Conservation (phyloP, 116 monocot species). For the Cymodocea nodosa region DNA sequence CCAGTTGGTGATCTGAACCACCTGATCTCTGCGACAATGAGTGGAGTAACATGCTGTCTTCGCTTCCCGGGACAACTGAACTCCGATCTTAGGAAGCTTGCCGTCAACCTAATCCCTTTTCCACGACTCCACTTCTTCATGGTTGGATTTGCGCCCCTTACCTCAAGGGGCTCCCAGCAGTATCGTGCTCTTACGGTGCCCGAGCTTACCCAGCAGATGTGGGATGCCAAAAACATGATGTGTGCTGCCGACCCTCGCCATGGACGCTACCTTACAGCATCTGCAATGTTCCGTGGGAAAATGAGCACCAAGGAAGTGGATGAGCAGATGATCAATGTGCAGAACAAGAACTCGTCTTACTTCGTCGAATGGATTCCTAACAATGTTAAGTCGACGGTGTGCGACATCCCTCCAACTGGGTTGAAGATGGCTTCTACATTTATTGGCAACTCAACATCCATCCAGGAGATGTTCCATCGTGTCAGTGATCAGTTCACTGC, state of each 20-base stretch:
- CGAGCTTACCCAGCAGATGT: constrained; percentile 85
- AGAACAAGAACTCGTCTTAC: constrained; percentile 85
- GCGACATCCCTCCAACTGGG: constrained; percentile 54
- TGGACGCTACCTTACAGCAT: constrained; percentile 78
- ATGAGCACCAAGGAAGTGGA: constrained; percentile 92
- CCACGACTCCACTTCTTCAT: constrained; percentile 50
- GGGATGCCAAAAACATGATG: constrained; percentile 97
- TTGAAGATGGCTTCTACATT: constrained; percentile 49
- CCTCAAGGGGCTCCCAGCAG: constrained; percentile 48
- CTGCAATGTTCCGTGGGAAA: constrained; percentile 75
- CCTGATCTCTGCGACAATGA: constrained; percentile 46
- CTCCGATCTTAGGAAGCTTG: constrained; percentile 19
- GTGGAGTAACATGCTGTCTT: constrained; percentile 43
- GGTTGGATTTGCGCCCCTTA: constrained; percentile 40
- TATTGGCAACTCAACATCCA: constrained; percentile 45
- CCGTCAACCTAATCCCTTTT: constrained; percentile 48
- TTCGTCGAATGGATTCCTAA: constrained; percentile 91
- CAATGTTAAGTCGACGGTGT: constrained; percentile 67
- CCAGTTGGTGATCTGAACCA: constrained; percentile 45
- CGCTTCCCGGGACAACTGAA: constrained; percentile 41
- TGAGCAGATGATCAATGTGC: constrained; percentile 88
- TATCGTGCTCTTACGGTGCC: constrained; percentile 77
- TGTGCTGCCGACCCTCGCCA: constrained; percentile 83
- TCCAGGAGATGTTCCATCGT: constrained; percentile 39
- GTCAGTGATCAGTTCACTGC: constrained; percentile 49